A percentile compares a stretch with the other conserved stretches of the same genome.
phyloP scores from a whole-genome alignment of 768 basidiomycete genomes.

The Trametes meyenii region DNA sequence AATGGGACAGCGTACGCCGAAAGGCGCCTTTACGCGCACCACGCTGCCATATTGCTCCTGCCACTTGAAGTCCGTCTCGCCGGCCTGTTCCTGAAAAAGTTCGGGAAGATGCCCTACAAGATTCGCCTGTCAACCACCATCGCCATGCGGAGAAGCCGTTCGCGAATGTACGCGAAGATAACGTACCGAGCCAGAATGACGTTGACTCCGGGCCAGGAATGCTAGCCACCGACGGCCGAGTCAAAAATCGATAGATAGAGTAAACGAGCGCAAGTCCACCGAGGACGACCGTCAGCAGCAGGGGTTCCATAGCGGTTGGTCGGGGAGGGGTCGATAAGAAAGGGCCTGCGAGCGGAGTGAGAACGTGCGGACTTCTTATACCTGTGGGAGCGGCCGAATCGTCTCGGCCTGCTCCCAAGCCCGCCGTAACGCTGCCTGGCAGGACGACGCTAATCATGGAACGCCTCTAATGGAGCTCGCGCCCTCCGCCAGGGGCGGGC shows the following conservation, averaged over 20 bases:
- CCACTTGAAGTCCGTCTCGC: conserved; percentile 55
- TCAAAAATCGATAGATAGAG: conserved; percentile 18
- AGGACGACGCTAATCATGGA: conserved; percentile 14
- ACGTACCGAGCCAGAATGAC: conserved; percentile 51
- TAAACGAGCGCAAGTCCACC: conserved; percentile 18
- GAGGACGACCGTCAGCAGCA: conserved; percentile 11
- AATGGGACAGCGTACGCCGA: conserved; percentile 42
- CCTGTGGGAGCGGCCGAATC: conserved; percentile 16
- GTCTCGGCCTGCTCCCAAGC: conserved; percentile 1
- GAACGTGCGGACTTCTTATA: conserved; percentile 10
- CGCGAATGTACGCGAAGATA: neutral
- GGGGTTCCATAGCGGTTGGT: conserved; percentile 8
- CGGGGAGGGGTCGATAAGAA: conserved; percentile 11
- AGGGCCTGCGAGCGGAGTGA: conserved; percentile 1
- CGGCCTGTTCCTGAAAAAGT: conserved; percentile 54
- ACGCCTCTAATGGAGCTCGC: neutral
- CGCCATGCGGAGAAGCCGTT: neutral
- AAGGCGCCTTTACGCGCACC: conserved; percentile 52
- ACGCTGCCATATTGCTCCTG: conserved; percentile 52
- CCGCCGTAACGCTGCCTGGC: conserved; percentile 5
- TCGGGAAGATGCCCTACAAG: conserved; percentile 51
- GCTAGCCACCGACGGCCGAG: conserved; percentile 45
- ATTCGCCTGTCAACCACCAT: neutral
- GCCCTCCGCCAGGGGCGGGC: neutral
- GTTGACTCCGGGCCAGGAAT: conserved; percentile 52